Base-by-base conservation (phyloP, 768 basidiomycete species). In the Trametes cubensis region DNA sequence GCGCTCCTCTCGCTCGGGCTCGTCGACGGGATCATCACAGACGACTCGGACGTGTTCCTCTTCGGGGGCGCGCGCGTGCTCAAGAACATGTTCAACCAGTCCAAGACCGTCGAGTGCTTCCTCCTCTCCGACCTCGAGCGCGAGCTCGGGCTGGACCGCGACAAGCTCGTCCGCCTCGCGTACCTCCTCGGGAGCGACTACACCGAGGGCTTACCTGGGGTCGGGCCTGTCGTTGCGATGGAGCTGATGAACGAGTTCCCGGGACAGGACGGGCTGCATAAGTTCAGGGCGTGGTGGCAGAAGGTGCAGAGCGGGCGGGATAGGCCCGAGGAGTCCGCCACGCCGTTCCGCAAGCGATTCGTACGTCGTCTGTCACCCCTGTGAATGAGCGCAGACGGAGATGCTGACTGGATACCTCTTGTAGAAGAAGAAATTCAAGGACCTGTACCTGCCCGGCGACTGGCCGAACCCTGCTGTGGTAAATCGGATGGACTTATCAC, bases 71-170 rank as follows among this genome's bases (percentile, higher is more conserved):
- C 84, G 66, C 88, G 94, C n/a, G 93, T 98, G 20, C 97, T 91
- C 83, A 97, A 96, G 77, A 98, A 99, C 73, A 96, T 99, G 91
- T 99, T 99, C 79, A 98, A 98, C 73, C 96, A 98, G 75, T 91
- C 92, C 50, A 98, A 98, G 80, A 98, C 95, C 4, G 97, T 98
- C 57, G 97, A 99, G 75, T 95, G 94, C 71, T 99, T 97, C 80
- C 78, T 97, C 39, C 77, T 86, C 2, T 75, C 85, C 6, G 97
- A 99, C 72, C 82, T 98, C 51, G 83, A 82, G 41, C 83, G 95
- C 45, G 97, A 99, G 73, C 80, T 99, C 11, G 89, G 92, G 6
- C 79, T 98, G 23, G 88, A 92, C 51, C 83, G 94, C 25, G 93
- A 92, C 67, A 88, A 89, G 17, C 85, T 98, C 45, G 84, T 98